Base-by-base conservation (phyloP, 106 monocot species). In the Vanilla planifolia region DNA sequence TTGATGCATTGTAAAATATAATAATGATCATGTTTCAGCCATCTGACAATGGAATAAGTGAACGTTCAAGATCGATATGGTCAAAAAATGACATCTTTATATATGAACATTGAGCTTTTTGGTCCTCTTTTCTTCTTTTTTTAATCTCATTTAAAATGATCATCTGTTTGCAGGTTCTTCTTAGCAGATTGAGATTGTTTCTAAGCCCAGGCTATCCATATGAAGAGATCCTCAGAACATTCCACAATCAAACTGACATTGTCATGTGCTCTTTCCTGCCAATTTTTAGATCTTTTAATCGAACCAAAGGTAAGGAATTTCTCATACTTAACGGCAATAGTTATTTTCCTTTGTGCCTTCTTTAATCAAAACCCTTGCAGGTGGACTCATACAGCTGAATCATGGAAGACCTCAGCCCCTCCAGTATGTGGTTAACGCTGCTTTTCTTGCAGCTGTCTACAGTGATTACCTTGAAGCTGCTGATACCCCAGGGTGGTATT, bases 191-290 rank as follows among this genome's bases (percentile, higher is more conserved):
- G 61, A 84, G 92, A 67, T 17, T 92, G 40, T 92, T 92, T 61
- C 67, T 92, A 52, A 92, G 92, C 56, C 92, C 92, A 0, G 92
- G 92, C 9, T 92, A 92, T 33, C 92, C 92, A 9, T 86, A 92
- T 51, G 92, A 92, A 73, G 92, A 92, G 67, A 92, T 92, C 22
- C 58, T 92, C 61, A 77, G 71, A 52, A 83, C 86, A 48, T 92
- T 78, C 56, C 86, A 92, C 64, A 92, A 86, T 48, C 92, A 92
- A 61, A 92, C 83, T 1, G 66, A 63, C 57, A 80, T 86, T 42
- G 47, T 92, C 45, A 92, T 92, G 92, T 92, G 92, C 57, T 92
- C 92, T 2, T 92, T 86, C 50, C 62, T 92, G n/a, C 92, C 92
- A 9, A 61, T 88, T 21, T 92, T 84, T 45, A 84, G 44, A 6